These are phyloP conservation scores for Pythium coloratum DNA, from an alignment of 352 stramenopile species.

Conservation along the genomic window DNA sequence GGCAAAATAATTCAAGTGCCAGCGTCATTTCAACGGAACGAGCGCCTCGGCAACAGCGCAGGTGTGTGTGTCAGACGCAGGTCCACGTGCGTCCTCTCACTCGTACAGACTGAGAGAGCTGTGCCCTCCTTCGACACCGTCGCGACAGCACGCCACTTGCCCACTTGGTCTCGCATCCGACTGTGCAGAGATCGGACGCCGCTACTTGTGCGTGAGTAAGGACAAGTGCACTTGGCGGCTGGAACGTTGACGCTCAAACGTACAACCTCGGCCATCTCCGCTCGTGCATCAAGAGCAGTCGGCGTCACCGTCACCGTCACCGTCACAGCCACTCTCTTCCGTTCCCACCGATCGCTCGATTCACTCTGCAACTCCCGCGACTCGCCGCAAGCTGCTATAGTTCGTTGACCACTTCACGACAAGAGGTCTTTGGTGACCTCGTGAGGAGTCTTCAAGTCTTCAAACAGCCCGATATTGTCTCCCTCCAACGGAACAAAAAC, in stretches of 20 bases:
- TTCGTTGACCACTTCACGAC: background rate
- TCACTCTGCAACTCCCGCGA: slow-evolving; percentile 23
- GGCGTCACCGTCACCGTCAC: slow-evolving; percentile 7
- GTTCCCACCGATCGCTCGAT: slow-evolving; percentile 6
- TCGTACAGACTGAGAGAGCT: background rate
- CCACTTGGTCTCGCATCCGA: slow-evolving; percentile 26
- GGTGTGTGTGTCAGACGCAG: slow-evolving; percentile 4
- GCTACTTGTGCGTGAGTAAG: slow-evolving; percentile 10
- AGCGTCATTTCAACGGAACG: slow-evolving; percentile 15
- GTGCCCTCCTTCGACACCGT: slow-evolving; percentile 1
- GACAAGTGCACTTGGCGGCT: slow-evolving; percentile 5
- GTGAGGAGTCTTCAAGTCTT: background rate
- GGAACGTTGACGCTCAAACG: slow-evolving; percentile 12
- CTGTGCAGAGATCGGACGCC: slow-evolving; percentile 23
- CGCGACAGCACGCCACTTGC: slow-evolving; percentile 11
- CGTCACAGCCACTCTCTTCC: slow-evolving; percentile 2
- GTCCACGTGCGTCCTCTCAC: background rate
- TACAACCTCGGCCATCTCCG: slow-evolving; percentile 3
- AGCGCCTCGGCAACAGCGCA: background rate
- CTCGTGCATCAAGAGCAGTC: slow-evolving; percentile 25
- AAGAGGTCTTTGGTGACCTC: background rate
- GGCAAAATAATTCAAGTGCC: slow-evolving; percentile 22
- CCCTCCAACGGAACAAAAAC: background rate
- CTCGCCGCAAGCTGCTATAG: slow-evolving; percentile 10
- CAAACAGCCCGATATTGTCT: background rate